Base-by-base conservation (phyloP, 1,139 yeast genomes). In the Pichia sp. region DNA sequence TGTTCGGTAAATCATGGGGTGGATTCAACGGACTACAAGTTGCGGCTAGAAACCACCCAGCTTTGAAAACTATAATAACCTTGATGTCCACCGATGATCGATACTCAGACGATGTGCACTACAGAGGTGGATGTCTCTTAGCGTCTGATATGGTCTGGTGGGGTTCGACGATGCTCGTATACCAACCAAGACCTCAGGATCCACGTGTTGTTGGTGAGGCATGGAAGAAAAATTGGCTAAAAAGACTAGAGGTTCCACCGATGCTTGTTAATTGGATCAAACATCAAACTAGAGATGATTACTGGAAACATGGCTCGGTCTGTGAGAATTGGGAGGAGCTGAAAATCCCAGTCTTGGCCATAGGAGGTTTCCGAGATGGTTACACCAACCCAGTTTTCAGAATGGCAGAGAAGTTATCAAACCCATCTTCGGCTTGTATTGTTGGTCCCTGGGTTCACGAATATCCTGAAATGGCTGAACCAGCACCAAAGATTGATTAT, bases 1-100 rank as follows among this genome's bases (percentile, higher is more conserved):
- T 63, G 64, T 62, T 64, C 51, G 70, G 70, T 24, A 65, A 65
- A 47, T 64, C 69, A 3, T 65, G 70, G 70, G 69, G 66, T 35
- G 69, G 69, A 1, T 65, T 64, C 49, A 65, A 65, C 42, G 63
- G 65, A 6, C 50, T 65, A 24, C 70, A 65, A 44, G 50, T 65
- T 15, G 69, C 69, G 5, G 64, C 65, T 4, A 54, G 65, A 47
- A 64, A 62, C 38, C 70, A 65, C 44, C 68, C 69, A 4, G 65
- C 64, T 15, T 48, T 65, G 45, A 64, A 63, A 44, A 50, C 64
- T 1, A 58, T 63, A 32, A 63, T 64, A 39, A 60, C 68, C 1
- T 47, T 64, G 21, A 60, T 61, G 60, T 64, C 68, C 8, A 64
- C 69, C 1, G 69, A 64, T 46, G 69, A 64, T 39, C 49, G 68